Evolutionary conservation across 371 early-diverging fungal species (phyloP).

Genomic region (Mortierella sp.): DNA sequence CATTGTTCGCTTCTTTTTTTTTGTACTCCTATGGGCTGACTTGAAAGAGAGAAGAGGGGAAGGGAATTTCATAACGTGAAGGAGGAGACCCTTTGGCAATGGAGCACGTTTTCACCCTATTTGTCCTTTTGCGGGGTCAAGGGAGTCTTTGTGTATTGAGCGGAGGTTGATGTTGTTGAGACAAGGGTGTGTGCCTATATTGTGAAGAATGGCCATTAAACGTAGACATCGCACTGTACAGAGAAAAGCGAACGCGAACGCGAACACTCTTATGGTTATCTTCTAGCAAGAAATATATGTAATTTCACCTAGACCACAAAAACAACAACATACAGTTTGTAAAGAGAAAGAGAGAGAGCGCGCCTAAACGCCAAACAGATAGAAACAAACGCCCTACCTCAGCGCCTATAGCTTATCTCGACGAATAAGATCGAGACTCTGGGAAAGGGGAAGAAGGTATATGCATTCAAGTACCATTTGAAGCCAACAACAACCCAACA

Average conservation of each 20-base stretch:
- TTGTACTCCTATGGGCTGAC: slow-evolving; percentile 5
- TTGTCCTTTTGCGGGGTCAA: slow-evolving; percentile 14
- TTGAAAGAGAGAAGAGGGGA: not conserved
- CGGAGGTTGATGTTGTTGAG: not conserved
- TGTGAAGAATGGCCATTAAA: not conserved
- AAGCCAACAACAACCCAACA: not conserved
- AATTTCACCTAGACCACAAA: not conserved
- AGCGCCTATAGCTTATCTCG: not conserved
- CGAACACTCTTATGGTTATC: too few species aligned
- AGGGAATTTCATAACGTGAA: not conserved
- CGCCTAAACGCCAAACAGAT: not conserved
- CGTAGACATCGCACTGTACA: not conserved
- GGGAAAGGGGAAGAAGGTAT: not conserved
- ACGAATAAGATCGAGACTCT: not conserved
- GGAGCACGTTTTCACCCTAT: not conserved
- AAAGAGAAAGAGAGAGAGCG: not conserved
- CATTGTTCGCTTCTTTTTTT: slow-evolving; percentile 10
- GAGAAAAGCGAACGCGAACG: not conserved
- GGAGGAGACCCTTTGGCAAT: not conserved
- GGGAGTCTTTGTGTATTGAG: not conserved
- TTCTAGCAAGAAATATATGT: not conserved
- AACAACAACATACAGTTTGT: not conserved
- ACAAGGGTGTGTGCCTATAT: not conserved
- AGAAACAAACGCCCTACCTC: not conserved
- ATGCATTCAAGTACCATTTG: not conserved